Evolutionary conservation across 352 stramenopile genomes (phyloP), one percentile per base, ranked within the genome.

Genomic region (Phytophthora megakarya): DNA sequence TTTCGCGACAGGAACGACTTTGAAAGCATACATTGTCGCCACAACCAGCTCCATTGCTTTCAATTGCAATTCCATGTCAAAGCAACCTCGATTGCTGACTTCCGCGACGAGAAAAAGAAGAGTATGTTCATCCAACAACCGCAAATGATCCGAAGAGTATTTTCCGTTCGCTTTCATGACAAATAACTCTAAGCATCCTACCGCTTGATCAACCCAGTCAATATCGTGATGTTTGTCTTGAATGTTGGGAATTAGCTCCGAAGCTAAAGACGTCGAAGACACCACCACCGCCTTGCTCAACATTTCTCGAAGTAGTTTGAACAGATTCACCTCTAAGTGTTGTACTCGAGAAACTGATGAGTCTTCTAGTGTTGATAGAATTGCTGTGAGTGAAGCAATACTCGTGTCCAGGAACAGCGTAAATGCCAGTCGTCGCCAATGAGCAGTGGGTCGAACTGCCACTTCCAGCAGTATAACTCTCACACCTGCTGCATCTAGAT

Each of bases 281-380:
- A 87, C 61, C 7, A 79, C 62, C 1, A 81, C 68, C 0, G 70
- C 65, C 23, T 84, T 88, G 26, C 46, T 54, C 16, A 88, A 32
- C 76, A 85, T 88, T 39, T 88, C 76, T 35, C 67, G 37, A 28
- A 85, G 65, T 33, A 82, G 21, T 10, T 64, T 61, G 49, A 88
- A 85, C 26, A 85, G 58, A 32, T 64, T 51, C 13, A 23, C 42
- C 21, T 79, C 53, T 4, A 81, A 33, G 5, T 70, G 47, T 15
- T 66, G 45, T 9, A 58, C 43, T 52, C 45, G 39, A 5, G 16
- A 16, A 26, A 43, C 38, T 2, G 25, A n/a, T 2, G 44, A 44
- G 19, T 60, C 48, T 38, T 65, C 44, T 16, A 33, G 42, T 18
- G 21, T 47, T 3, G 58, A 67, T 4, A 82, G 23, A 11, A 62